Conservation (phyloP, 352 stramenopile species). For the Pythium phragmiticola region DNA sequence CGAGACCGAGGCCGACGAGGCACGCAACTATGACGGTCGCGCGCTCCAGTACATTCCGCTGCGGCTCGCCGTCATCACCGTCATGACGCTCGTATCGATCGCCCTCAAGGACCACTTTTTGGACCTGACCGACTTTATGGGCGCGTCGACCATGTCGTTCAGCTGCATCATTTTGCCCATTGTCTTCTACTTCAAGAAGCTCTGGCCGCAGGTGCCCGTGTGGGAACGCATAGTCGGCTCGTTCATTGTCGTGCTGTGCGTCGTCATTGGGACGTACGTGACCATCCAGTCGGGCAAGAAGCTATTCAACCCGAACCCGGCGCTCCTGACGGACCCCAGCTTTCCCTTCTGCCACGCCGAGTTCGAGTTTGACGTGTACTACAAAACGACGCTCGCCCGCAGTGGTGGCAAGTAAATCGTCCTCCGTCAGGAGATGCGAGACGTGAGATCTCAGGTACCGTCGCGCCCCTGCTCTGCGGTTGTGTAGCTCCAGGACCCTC, state of each 20-base stretch:
- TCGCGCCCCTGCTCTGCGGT: slow-evolving; percentile 34
- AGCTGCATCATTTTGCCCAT: slow-evolving; percentile 70
- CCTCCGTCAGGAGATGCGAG: too few species aligned
- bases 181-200: slow-evolving; percentile 71
- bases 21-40: slow-evolving; percentile 42
- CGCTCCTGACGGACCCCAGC: slow-evolving; percentile 26
- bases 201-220: slow-evolving; percentile 40
- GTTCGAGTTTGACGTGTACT: slow-evolving; percentile 31
- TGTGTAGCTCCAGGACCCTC: background rate
- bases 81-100: slow-evolving; percentile 38
- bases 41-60: slow-evolving; percentile 55
- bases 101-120: slow-evolving; percentile 51
- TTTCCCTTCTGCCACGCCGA: slow-evolving; percentile 65
- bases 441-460: too few species aligned
- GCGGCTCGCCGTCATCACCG: slow-evolving; percentile 50
- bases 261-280: slow-evolving; percentile 41
- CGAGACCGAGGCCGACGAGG: slow-evolving; percentile 33
- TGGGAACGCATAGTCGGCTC: slow-evolving; percentile 29
- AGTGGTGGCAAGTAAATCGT: slow-evolving; percentile 21
- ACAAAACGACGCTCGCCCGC: slow-evolving; percentile 17
- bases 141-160: slow-evolving; percentile 54
- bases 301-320: slow-evolving; percentile 35
- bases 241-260: slow-evolving; percentile 45
- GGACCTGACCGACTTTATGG: slow-evolving; percentile 70
- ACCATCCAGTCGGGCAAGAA: slow-evolving; percentile 37